Conservation (phyloP, 202 grass and related monocot species). For the Schoenoplectus triqueter region DNA sequence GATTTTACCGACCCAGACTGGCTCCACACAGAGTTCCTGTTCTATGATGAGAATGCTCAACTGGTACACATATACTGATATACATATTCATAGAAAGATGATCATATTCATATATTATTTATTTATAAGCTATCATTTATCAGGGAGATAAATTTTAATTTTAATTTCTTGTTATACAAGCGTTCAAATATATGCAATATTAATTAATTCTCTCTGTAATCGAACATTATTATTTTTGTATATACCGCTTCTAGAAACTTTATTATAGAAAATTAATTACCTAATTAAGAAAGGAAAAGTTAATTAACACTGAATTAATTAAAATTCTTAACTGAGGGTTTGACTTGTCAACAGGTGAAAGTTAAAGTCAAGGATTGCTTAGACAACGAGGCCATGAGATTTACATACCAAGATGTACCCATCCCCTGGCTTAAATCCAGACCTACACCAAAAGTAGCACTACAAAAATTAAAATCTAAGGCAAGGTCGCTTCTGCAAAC, state of each 20-base stretch:
- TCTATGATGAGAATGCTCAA: constrained; percentile 80
- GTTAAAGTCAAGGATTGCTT: constrained; percentile 60
- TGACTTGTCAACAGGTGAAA: constrained; percentile 51
- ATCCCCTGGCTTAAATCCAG: constrained; percentile 52
- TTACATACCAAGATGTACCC: constrained; percentile 56
- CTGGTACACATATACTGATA: constrained; percentile 29
- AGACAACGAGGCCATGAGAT: constrained; percentile 41
- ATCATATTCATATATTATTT: not conserved
- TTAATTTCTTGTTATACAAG: too few relatives aligned
- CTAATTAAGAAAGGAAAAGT: not conserved
- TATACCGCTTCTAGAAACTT: not conserved
- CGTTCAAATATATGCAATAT: too few relatives aligned
- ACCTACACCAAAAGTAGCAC: not conserved
- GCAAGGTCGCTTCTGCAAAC: not conserved
- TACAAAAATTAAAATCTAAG: not conserved
- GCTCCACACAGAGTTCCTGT: constrained; percentile 63
- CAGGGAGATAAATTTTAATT: too few relatives aligned
- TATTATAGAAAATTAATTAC: not conserved
- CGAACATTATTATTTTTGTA: not conserved
- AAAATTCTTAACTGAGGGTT: constrained; percentile 59
- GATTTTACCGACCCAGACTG: constrained; percentile 60
- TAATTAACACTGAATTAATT: not conserved
- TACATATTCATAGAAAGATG: not conserved
- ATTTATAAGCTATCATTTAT: not conserved
- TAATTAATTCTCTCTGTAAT: not conserved